Evolutionary conservation across 2,329 filamentous ascomycete species (phyloP).

Genomic region (Alternaria atra): DNA sequence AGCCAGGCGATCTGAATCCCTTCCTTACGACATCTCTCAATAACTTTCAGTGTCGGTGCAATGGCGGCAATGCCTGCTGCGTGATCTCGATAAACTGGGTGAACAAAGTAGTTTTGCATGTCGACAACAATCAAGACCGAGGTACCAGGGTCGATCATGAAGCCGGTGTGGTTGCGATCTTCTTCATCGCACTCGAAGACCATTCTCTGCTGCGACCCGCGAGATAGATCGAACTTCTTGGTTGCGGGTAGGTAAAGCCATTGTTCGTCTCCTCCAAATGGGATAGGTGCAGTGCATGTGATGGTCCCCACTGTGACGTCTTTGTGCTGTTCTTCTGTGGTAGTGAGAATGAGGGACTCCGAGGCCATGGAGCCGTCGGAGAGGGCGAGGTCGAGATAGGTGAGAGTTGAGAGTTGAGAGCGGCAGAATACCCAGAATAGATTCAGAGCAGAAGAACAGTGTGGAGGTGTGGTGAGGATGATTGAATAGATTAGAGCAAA

Average conservation of each 20-base stretch:
- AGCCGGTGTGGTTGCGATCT: slow-evolving; percentile 50
- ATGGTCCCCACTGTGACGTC: slow-evolving; percentile 40
- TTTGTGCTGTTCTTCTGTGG: slow-evolving; percentile 23
- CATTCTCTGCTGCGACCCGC: slow-evolving; percentile 49
- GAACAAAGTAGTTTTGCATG: slow-evolving; percentile 57
- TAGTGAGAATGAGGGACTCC: slow-evolving; percentile 23
- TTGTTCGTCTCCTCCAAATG: slow-evolving; percentile 53
- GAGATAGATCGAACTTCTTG: slow-evolving; percentile 54
- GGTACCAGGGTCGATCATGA: slow-evolving; percentile 53
- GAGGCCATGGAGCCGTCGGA: slow-evolving; percentile 25
- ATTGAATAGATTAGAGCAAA: neutral
- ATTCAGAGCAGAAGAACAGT: neutral
- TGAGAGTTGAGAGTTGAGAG: slow-evolving; percentile 7
- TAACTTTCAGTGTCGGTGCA: slow-evolving; percentile 50
- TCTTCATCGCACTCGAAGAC: slow-evolving; percentile 53
- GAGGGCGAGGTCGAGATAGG: neutral
- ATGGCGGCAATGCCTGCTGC: slow-evolving; percentile 44
- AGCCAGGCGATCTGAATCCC: slow-evolving; percentile 54
- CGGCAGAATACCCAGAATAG: neutral
- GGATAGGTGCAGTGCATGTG: slow-evolving; percentile 51
- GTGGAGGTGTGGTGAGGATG: neutral
- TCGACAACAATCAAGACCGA: slow-evolving; percentile 54
- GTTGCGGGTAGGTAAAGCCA: slow-evolving; percentile 54
- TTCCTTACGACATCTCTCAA: slow-evolving; percentile 52
- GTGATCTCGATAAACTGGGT: slow-evolving; percentile 43